phyloP scores from a whole-genome alignment of 2,329 filamentous ascomycete species.

The Colletotrichum cordylinicola region DNA sequence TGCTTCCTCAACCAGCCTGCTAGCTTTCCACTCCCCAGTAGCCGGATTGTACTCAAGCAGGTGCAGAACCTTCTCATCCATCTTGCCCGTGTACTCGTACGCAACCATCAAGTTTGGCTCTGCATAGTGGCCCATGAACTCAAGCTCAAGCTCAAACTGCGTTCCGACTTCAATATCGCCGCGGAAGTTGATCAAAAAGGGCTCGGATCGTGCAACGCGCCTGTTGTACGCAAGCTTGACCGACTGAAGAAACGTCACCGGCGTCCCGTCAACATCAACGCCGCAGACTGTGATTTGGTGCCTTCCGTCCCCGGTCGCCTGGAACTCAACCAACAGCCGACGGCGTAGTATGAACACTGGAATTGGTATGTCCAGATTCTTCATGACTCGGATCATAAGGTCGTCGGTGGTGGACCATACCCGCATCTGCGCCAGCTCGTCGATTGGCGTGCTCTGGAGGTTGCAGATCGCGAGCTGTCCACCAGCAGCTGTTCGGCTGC shows the following conservation, averaged over 20 bases:
- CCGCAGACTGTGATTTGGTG: conserved; percentile 37
- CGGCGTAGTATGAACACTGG: conserved; percentile 43
- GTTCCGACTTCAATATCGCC: conserved; percentile 27
- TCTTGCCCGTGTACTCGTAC: conserved; percentile 21
- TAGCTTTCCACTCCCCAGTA: conserved; percentile 30
- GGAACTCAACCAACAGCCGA: conserved; percentile 33
- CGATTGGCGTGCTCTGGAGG: conserved; percentile 48
- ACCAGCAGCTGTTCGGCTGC: neutral
- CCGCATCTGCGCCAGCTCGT: conserved; percentile 36
- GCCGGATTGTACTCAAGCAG: conserved; percentile 34
- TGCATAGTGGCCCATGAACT: conserved; percentile 54
- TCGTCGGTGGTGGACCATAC: conserved; percentile 42
- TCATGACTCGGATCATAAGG: conserved; percentile 46
- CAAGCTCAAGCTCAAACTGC: conserved; percentile 41
- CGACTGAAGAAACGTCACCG: conserved; percentile 42
- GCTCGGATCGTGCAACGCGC: conserved; percentile 39
- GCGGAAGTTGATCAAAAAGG: conserved; percentile 41
- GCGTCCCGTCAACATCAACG: conserved; percentile 46
- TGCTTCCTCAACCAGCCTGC: neutral
- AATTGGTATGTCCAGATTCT: conserved; percentile 38
- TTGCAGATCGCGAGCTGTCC: conserved; percentile 50
- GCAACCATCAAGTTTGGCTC: conserved; percentile 43
- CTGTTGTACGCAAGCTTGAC: conserved; percentile 44
- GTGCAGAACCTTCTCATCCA: conserved; percentile 22
- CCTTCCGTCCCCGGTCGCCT: conserved; percentile 23